Evolutionary conservation across 2,329 filamentous ascomycete species (phyloP).

Genomic region (Fusarium circinatum): DNA sequence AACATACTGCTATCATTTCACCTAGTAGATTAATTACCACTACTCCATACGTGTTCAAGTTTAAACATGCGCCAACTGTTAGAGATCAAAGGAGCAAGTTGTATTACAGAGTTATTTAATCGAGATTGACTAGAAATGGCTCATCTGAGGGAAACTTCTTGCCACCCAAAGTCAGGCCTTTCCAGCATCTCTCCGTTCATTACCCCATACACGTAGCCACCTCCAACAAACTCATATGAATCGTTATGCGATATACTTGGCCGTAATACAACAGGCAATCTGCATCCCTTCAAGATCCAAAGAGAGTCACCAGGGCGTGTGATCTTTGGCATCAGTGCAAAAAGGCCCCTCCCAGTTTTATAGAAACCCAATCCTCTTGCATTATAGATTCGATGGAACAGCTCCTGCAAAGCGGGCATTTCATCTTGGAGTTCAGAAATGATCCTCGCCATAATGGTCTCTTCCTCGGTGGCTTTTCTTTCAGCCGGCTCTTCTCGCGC

Average conservation of each 20-base stretch:
- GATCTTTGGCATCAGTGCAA: not conserved
- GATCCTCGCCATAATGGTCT: not conserved
- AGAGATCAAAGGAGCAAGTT: no score
- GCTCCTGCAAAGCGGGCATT: fast-evolving
- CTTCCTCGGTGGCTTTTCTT: fast-evolving
- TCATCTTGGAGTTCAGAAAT: fast-evolving
- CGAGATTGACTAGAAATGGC: not conserved
- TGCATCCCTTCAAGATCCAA: not conserved
- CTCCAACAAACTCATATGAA: not conserved
- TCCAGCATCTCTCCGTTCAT: not conserved
- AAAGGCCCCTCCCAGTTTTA: not conserved
- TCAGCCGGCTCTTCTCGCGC: not conserved
- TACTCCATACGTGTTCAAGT: no score
- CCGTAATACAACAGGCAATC: not conserved
- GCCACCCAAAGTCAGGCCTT: not conserved
- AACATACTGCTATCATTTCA: no score
- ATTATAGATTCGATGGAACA: not conserved
- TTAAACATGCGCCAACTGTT: no score
- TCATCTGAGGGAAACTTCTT: not conserved
- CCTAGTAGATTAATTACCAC: no score
- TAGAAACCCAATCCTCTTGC: not conserved
- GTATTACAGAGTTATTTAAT: no score
- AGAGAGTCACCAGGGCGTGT: not conserved
- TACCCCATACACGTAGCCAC: not conserved
- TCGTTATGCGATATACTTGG: not conserved